These are phyloP conservation scores for Spiromyces aspiralis DNA, from an alignment of 371 early-diverging fungal species.

Conservation along the genomic window DNA sequence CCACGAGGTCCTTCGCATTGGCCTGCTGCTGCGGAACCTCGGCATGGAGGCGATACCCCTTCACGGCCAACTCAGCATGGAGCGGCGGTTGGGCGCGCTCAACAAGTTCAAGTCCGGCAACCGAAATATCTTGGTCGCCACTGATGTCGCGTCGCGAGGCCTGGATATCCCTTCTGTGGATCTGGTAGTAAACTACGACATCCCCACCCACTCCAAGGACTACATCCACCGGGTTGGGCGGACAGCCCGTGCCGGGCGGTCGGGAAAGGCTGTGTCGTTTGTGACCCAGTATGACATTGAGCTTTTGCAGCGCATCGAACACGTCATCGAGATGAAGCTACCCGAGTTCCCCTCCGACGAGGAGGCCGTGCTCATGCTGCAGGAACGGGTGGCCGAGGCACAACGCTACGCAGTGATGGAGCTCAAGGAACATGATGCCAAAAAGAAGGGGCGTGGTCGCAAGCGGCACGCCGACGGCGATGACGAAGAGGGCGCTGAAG, in stretches of 20 bases:
- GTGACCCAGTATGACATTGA: constrained; percentile 97
- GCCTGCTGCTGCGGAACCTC: constrained; percentile 69
- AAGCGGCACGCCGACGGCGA: constrained; percentile 30
- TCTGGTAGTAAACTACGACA: constrained; percentile 91
- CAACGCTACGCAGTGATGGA: constrained; percentile 62
- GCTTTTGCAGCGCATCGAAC: constrained; percentile 82
- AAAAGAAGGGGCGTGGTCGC: constrained; percentile 27
- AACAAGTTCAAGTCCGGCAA: constrained; percentile 81
- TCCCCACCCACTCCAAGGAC: constrained; percentile 84
- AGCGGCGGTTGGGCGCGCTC: constrained; percentile 77
- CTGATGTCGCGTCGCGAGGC: constrained; percentile 91
- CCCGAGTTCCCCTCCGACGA: constrained; percentile 67
- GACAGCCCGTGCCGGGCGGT: constrained; percentile 89
- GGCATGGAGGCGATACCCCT: constrained; percentile 88
- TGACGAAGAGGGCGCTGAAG: constrained; percentile 14
- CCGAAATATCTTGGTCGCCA: constrained; percentile 82
- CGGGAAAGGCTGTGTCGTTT: constrained; percentile 87
- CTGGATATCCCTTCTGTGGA: constrained; percentile 96
- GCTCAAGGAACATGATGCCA: constrained; percentile 40
- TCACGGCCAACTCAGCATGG: constrained; percentile 87
- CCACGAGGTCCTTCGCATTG: constrained; percentile 65
- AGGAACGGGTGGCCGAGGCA: constrained; percentile 88
- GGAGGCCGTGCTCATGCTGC: constrained; percentile 69
- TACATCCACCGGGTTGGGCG: constrained; percentile 97
- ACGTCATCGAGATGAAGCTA: constrained; percentile 70